Base-by-base conservation (phyloP, 2,329 filamentous ascomycete species). In the Thermothelomyces thermophilus region DNA sequence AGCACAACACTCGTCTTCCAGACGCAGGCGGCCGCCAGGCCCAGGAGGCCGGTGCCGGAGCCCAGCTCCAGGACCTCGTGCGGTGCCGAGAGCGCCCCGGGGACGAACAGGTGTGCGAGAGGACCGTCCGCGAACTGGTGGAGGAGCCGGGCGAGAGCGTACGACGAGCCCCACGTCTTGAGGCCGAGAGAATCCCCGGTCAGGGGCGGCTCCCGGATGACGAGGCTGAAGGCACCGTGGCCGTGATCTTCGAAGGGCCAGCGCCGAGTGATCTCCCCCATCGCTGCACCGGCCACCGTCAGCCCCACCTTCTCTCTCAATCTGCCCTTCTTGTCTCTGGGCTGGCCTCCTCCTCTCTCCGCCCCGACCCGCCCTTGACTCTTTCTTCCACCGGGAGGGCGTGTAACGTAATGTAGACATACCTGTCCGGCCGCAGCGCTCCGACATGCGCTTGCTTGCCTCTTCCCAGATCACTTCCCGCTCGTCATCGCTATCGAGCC, bases 151-250 rank as follows among this genome's bases (percentile, higher is more conserved):
- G 91, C 86, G 4, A 97, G 80, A 2, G 94, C 77, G 62, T 90
- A 94, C 0, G 90, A 91, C 0, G 90, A 91, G 0, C 87, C 88
- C 93, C 93, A 97, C 0, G 93, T 98, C 68, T 98, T 97, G 65
- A 94, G 76, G 1, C 93, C 93, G 16, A 97, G 74, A 52, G 87
- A 86, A 66, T 96, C 91, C 6, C 86, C 86, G 0, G 88, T 95
- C 49, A 97, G 73, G 1, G 90, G 83, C 1, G 93, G 93, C 64
- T 98, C 93, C 50, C 88, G 79, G 34, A 98, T 81, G 31, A 77
- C 75, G 44, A 98, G 72, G 40, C 83, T 76, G 58, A 90, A 75
- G 1, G 68, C 58, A 22, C 71, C 66, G 22, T 64, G 60, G 41
- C 53, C 60, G 3, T 61, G 60, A 5, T 59, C 57, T 19, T 65